Evolutionary conservation across 257 asterid species (phyloP), one percentile per base, ranked within the genome.

Genomic region (Solanum gracilifrons): DNA sequence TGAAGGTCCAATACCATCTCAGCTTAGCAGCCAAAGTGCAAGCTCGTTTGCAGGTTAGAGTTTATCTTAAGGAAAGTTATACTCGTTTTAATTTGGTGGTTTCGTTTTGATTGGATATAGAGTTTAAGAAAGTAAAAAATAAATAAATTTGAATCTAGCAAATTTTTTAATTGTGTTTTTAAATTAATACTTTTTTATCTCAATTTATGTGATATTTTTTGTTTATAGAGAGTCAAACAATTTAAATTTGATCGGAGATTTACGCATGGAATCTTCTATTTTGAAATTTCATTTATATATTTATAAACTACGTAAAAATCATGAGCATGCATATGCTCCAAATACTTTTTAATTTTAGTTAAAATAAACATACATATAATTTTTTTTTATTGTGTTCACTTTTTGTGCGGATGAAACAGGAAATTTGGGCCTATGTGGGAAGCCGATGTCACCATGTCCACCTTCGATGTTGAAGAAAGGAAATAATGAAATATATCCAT

Each of bases 391-490:
- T 55, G 64, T 3, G 64, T 20, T 55, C 29, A 20, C 29, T 25
- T 66, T 25, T 27, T 66, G 73, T 46, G 39, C 37, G 82, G 7
- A 21, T 84, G 6, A 39, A 84, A 66, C 94, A 95, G 99, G 98
- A 72, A 94, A 95, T 80, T 32, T 18, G 48, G 83, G 84, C 23
- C 90, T 96, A 3, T 93, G 98, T 86, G 95, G 95, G 4, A 86
- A 76, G 90, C 98, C 98, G 6, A 64, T 93, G 82, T 3, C 87
- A 29, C 75, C 92, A 32, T 95, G 98, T 94, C 91, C 88, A 68
- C 89, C 88, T 3, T 48, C 85, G 16, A n/a, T 0, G 16, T 71
- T 36, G 27, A 91, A 90, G 90, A 88, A 71, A 9, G 35, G 90
- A 15, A 58, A 18, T 6, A 20, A 6, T 55, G 25, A 55, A 6